These are phyloP conservation scores for Nakaseomyces glabratus DNA, from an alignment of 1,139 yeast genomes.

Conservation along the genomic window DNA sequence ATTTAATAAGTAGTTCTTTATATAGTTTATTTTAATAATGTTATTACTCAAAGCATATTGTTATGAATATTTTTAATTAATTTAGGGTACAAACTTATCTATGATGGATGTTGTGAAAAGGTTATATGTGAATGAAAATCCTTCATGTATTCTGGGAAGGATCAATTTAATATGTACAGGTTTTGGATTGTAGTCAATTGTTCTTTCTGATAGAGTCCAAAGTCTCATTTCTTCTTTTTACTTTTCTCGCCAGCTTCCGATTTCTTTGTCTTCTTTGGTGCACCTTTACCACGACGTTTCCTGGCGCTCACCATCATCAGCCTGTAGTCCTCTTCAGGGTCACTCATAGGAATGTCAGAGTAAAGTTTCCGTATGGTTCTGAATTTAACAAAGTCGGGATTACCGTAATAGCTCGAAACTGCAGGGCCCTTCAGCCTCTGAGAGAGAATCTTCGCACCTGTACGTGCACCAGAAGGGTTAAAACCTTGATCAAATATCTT, in stretches of 20 bases:
- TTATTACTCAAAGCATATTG: too few relatives aligned
- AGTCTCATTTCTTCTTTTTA: slow-evolving; percentile 32
- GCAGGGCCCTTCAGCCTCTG: slow-evolving; percentile 71
- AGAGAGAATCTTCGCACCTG: slow-evolving; percentile 68
- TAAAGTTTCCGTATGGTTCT: slow-evolving; percentile 49
- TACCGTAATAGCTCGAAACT: slow-evolving; percentile 67
- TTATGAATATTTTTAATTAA: too few relatives aligned
- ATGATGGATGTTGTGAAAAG: too few relatives aligned
- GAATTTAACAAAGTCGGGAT: slow-evolving; percentile 58
- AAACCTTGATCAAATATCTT: slow-evolving; percentile 52
- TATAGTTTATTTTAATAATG: too few relatives aligned
- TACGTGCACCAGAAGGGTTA: slow-evolving; percentile 63
- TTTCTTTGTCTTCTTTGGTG: slow-evolving; percentile 69
- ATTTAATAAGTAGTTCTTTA: slow-evolving; percentile 8
- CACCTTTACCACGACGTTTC: slow-evolving; percentile 87
- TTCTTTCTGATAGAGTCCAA: not conserved
- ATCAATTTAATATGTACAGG: slow-evolving; percentile 9
- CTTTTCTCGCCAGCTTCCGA: slow-evolving; percentile 23
- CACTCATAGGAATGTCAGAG: slow-evolving; percentile 52
- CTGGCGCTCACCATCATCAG: slow-evolving; percentile 53
- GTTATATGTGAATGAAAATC: too few relatives aligned
- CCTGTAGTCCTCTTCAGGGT: slow-evolving; percentile 68
- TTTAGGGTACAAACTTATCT: too few relatives aligned
- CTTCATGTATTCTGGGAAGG: too few relatives aligned
- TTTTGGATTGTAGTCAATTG: slow-evolving; percentile 1